These are phyloP conservation scores for Leccinum rimulosum DNA, from an alignment of 768 basidiomycete genomes.

Conservation along the genomic window DNA sequence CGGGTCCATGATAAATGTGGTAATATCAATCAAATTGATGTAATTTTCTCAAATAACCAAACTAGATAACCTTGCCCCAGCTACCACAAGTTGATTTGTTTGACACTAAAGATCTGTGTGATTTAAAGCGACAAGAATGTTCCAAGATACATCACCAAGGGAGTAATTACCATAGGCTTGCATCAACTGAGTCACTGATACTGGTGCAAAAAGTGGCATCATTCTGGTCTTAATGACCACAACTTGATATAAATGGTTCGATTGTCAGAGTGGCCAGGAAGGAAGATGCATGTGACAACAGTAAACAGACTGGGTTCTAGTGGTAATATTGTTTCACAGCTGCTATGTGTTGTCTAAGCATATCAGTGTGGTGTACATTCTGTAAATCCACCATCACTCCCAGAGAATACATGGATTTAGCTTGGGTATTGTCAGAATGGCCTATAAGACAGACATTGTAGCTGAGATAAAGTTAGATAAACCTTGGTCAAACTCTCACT, in stretches of 20 bases:
- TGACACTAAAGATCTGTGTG: neutral
- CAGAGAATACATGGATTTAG: neutral
- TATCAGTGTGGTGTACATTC: neutral
- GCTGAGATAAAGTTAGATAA: neutral
- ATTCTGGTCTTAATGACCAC: neutral
- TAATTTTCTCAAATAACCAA: neutral
- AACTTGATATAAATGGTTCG: neutral
- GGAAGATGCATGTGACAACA: too few relatives aligned
- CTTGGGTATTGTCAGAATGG: neutral
- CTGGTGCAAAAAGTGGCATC: neutral
- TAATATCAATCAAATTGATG: neutral
- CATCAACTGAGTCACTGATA: neutral
- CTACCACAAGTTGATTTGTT: neutral
- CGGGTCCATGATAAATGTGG: neutral
- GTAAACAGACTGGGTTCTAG: neutral
- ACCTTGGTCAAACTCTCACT: neutral
- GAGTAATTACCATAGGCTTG: neutral
- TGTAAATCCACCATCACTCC: neutral
- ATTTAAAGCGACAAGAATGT: neutral
- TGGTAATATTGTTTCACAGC: neutral
- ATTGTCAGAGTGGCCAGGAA: neutral
- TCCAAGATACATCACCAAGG: neutral
- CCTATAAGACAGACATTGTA: neutral
- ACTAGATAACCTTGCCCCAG: neutral
- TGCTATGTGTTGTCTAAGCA: neutral